Evolutionary conservation across 2,329 filamentous ascomycete species (phyloP).

Genomic region (Penicillium sp.): DNA sequence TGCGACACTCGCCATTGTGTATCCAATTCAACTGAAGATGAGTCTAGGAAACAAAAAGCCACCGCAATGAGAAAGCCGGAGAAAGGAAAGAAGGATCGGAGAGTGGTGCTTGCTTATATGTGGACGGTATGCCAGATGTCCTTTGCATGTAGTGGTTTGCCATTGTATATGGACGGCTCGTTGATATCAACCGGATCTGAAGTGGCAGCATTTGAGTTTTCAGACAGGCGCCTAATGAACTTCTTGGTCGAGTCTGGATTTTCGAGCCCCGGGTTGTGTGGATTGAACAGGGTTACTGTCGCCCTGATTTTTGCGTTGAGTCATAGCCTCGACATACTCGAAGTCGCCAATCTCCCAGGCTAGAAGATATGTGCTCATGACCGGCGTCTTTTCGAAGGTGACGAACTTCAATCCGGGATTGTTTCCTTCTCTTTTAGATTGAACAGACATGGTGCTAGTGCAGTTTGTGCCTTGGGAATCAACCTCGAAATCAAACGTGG

Average conservation of each 20-base stretch:
- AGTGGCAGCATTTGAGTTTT: no score
- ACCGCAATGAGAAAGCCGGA: slow-evolving; percentile 7
- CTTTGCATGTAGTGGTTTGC: no score
- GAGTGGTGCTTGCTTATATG: no score
- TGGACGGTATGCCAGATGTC: no score
- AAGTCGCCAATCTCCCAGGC: slow-evolving; percentile 97
- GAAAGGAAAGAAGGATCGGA: slow-evolving; percentile 14
- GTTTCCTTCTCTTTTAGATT: slow-evolving; percentile 64
- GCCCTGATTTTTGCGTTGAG: slow-evolving; percentile 83
- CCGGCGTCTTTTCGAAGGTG: slow-evolving; percentile 74
- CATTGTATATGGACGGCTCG: no score
- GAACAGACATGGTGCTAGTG: slow-evolving; percentile 95
- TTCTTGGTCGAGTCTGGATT: slow-evolving; percentile 85
- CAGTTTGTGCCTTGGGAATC: slow-evolving; percentile 87
- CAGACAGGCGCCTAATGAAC: no score
- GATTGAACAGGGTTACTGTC: slow-evolving; percentile 85
- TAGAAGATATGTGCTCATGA: slow-evolving; percentile 87
- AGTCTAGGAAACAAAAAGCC: slow-evolving; percentile 4
- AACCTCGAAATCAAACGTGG: slow-evolving; percentile 89
- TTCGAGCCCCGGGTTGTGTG: slow-evolving; percentile 95
- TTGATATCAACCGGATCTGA: no score
- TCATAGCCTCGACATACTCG: slow-evolving; percentile 90
- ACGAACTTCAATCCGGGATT: slow-evolving; percentile 63
- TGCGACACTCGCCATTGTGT: slow-evolving; percentile 53
- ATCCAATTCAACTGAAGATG: slow-evolving; percentile 11